A percentile compares a stretch with the other conserved stretches of the same genome.
These are phyloP conservation scores for Pseudocercospora vitis DNA, from an alignment of 2,329 filamentous ascomycete genomes.

Conservation along the genomic window DNA sequence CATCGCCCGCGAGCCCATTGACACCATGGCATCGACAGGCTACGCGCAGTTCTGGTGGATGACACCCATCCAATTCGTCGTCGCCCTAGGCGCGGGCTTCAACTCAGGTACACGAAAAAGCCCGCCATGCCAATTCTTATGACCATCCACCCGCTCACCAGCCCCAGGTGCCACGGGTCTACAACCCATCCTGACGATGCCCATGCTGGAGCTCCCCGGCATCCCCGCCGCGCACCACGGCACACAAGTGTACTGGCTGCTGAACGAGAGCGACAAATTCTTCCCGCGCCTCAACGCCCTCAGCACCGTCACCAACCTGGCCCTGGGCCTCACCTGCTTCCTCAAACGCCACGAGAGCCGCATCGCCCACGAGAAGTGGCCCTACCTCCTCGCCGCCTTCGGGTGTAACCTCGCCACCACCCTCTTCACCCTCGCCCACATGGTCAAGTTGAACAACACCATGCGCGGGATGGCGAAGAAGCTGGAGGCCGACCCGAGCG, in stretches of 20 bases:
- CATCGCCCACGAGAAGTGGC: slow-evolving; percentile 29
- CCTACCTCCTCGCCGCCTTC: slow-evolving; percentile 27
- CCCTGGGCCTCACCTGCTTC: slow-evolving; percentile 30
- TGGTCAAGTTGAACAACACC: slow-evolving; percentile 37
- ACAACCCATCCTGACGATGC: slow-evolving; percentile 38
- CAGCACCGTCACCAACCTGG: slow-evolving; percentile 36
- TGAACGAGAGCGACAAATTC: slow-evolving; percentile 35
- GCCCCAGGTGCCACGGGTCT: slow-evolving; percentile 35
- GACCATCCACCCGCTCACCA: slow-evolving; percentile 5
- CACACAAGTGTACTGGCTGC: slow-evolving; percentile 33
- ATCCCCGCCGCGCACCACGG: slow-evolving; percentile 33
- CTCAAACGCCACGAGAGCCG: slow-evolving; percentile 28
- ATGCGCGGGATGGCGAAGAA: slow-evolving; percentile 30
- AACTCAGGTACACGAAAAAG: slow-evolving; percentile 33
- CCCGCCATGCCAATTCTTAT: background rate
- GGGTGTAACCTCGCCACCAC: slow-evolving; percentile 33
- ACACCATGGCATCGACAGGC: slow-evolving; percentile 30
- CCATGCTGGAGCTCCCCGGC: slow-evolving; percentile 30
- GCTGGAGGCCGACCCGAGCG: slow-evolving; percentile 27
- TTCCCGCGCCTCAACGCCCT: slow-evolving; percentile 36
- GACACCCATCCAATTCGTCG: slow-evolving; percentile 34
- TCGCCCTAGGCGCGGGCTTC: slow-evolving; percentile 33
- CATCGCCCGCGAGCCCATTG: background rate
- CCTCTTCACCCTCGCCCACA: slow-evolving; percentile 33
- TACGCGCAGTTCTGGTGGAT: slow-evolving; percentile 34